Evolutionary conservation across 2,329 filamentous ascomycete genomes (phyloP), one percentile per base, ranked within the genome.

Genomic region (Aspergillus fumigatiaffinis): DNA sequence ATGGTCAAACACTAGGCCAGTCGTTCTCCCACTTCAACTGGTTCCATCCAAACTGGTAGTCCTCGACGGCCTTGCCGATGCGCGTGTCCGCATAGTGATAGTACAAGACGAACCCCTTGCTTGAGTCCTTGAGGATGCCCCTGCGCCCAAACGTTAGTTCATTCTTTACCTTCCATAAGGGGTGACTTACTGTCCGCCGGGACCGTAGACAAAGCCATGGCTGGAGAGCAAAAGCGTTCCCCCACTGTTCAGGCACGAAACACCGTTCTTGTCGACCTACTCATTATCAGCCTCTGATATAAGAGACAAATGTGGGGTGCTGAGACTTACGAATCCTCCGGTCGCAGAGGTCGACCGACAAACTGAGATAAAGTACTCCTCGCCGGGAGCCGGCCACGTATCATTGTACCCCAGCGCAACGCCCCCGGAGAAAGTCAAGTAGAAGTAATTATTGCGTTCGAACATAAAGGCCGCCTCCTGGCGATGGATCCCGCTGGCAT

Each of bases 351-450:
- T 73, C 1, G 81, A 84, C 20, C 85, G 76, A 74, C 87, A 89
- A 12, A 87, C 84, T 63, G 80, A 80, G 67, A 89, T 84, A 65
- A 81, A 82, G 71, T 89, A 90, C 73, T 88, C 87, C 10, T 75
- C 75, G 4, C 86, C 86, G 1, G 74, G 53, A 0, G 82, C 77
- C 0, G 86, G 85, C 55, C 71, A 73, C 52, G 63, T 75, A 0
- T 66, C 70, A 57, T 86, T 81, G 62, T 83, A 86, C 12, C 61
- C 59, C 85, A 88, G 75, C 84, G 77, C 77, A 10, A 84, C 85
- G 1, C 76, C 77, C 12, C 80, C 84, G 69, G 82, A 87, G 68
- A 83, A 86, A 65, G 87, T 86, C 23, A 89, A 75, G 66, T 88
- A 90, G 68, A 85, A 88, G 67, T 81, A 86, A 12, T 74, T 74